Percentiles rank a stretch among this genome's conserved stretches.
phyloP scores from a whole-genome alignment of 768 basidiomycete genomes.

The Mycena alexandri region DNA sequence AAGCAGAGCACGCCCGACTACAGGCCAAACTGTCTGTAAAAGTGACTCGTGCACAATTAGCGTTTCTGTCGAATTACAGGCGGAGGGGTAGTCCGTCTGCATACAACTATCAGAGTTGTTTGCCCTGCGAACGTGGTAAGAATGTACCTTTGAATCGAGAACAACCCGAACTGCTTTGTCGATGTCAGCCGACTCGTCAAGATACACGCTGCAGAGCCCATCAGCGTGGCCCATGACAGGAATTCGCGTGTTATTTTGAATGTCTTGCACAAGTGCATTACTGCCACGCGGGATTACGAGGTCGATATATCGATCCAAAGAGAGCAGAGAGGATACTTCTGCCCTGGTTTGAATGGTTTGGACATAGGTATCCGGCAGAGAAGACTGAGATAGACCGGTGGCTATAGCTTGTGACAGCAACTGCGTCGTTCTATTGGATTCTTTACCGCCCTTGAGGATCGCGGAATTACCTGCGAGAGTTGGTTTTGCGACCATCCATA shows the following conservation, averaged over 20 bases:
- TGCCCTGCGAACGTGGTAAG: not conserved
- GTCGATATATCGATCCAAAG: constrained; percentile 93
- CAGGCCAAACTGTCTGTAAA: constrained; percentile 82
- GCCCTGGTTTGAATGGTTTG: constrained; percentile 93
- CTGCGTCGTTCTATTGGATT: constrained; percentile 84
- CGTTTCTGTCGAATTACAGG: constrained; percentile 94
- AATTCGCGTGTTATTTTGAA: constrained; percentile 91
- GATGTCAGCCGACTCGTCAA: constrained; percentile 85
- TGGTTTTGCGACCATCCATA: not conserved
- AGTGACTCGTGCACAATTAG: constrained; percentile 86
- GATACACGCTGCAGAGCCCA: constrained; percentile 90
- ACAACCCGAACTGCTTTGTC: constrained; percentile 87
- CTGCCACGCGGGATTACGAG: constrained; percentile 97
- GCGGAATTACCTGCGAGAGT: constrained; percentile 86
- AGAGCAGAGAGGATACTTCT: constrained; percentile 89
- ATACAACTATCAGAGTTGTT: not conserved
- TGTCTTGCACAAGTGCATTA: constrained; percentile 87
- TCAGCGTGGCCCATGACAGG: constrained; percentile 99
- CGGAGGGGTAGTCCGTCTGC: constrained; percentile 94
- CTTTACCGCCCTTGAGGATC: constrained; percentile 97
- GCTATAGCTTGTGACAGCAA: constrained; percentile 87
- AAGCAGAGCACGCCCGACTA: constrained; percentile 80
- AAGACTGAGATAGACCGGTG: constrained; percentile 77
- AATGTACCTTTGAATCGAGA: constrained; percentile 89
- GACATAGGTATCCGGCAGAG: constrained; percentile 84